Conservation (phyloP, 2,329 filamentous ascomycete species). For the Neodidymelliopsis sp. region DNA sequence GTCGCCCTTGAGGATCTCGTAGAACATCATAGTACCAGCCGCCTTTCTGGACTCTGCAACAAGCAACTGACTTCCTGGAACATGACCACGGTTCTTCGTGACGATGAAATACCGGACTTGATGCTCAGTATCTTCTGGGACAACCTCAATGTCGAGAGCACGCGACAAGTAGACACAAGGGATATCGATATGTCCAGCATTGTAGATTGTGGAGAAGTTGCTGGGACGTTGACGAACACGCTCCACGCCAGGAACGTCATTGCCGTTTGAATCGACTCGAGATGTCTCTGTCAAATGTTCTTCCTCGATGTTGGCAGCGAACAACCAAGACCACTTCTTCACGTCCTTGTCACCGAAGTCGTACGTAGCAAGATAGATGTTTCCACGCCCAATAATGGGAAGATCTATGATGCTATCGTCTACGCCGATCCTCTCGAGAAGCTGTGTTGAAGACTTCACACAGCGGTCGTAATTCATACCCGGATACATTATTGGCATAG, state of each 20-base stretch:
- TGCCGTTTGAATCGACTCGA: constrained; percentile 3
- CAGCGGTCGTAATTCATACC: too few species aligned
- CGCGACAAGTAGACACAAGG: constrained; percentile 29
- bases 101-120: constrained; percentile 28
- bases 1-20: constrained; percentile 30
- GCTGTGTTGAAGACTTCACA: constrained; percentile 21
- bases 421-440: constrained; percentile 25
- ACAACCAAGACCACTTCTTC: constrained; percentile 34
- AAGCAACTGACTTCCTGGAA: constrained; percentile 23
- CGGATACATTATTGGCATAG: too few species aligned
- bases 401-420: constrained; percentile 31
- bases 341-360: constrained; percentile 36
- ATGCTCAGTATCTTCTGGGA: constrained; percentile 24
- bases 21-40: constrained; percentile 32
- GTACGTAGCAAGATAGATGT: constrained; percentile 33
- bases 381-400: constrained; percentile 23
- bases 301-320: constrained; percentile 26
- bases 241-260: constrained; percentile 6
- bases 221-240: constrained; percentile 11
- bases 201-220: constrained; percentile 18
- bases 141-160: constrained; percentile 26
- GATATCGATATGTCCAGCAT: constrained; percentile 17
- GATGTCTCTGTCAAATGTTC: constrained; percentile 17
- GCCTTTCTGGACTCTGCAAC: constrained; percentile 36
- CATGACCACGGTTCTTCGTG: constrained; percentile 20